Base-by-base conservation (phyloP, 1,139 yeast species). In the Candida albicans region DNA sequence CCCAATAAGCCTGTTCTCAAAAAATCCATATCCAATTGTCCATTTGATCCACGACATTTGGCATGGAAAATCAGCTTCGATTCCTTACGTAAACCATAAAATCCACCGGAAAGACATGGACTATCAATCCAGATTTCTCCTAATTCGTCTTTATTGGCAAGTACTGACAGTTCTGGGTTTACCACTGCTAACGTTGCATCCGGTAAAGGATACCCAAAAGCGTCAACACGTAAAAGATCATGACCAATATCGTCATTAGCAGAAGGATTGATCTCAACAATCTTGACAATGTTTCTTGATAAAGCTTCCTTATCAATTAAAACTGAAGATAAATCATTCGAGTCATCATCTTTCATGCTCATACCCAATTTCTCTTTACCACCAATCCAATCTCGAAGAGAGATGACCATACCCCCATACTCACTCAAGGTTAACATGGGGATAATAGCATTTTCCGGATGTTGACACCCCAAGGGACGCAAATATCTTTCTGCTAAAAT, bases 91-190 rank as follows among this genome's bases (percentile, higher is more conserved):
- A 85, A 65, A 0, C 89, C 93, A 82, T 89, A 89, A 57, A 87
- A 88, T 0, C 96, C 96, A 7, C 96, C 96, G 4, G 93, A 82
- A 6, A 89, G 67, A 47, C 95, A 86, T 2, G 93, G 95, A 47
- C 91, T 82, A 58, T 89, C 96, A 18, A 93, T 87, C 99, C 99
- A 95, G 29, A 93, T 85, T 61, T 93, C 99, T 18, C 99, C 99
- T n/a, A 95, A 86, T 51, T 87, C 91, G 54, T 88, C 81, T 38
- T 75, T 80, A 2, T 79, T 77, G 3, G 87, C 83, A 14, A 89
- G 66, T 4, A 80, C 65, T 28, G 83, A 76, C 48, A 88, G 86
- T 51, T 95, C 99, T 0, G 99, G 98, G 58, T 95, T 90, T 0
- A 93, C 98, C 30, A 93, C 82, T 0, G 98, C 97, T 35, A 93